A percentile compares a stretch with the other conserved stretches of the same genome.
Evolutionary conservation across 257 asterid species (phyloP).

Genomic region (Sherardia arvensis): DNA sequence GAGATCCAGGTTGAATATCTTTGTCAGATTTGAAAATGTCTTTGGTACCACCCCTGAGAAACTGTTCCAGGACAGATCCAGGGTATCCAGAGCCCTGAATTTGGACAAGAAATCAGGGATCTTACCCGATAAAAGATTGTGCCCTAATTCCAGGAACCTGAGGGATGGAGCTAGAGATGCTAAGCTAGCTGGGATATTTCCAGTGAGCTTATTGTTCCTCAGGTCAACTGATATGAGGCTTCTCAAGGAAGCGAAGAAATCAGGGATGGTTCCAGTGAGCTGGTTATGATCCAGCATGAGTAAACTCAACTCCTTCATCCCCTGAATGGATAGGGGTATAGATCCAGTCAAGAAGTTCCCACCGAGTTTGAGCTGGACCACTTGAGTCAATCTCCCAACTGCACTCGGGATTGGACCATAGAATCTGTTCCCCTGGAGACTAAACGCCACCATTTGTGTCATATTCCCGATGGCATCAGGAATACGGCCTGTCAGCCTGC

Average conservation of each 20-base stretch:
- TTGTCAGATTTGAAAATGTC: slow-evolving; percentile 61
- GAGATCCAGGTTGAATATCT: slow-evolving; percentile 70
- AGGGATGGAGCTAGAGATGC: slow-evolving; percentile 29
- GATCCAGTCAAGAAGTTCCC: slow-evolving; percentile 49
- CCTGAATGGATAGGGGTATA: slow-evolving; percentile 31
- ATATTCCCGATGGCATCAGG: slow-evolving; percentile 32
- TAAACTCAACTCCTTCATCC: slow-evolving; percentile 27
- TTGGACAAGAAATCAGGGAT: slow-evolving; percentile 64
- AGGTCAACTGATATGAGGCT: slow-evolving; percentile 18
- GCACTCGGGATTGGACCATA: slow-evolving; percentile 52
- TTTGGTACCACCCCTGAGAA: slow-evolving; percentile 62
- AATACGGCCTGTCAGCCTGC: slow-evolving; percentile 40
- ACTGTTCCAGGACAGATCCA: slow-evolving; percentile 61
- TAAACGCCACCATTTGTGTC: slow-evolving; percentile 18
- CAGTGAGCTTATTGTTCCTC: slow-evolving; percentile 30
- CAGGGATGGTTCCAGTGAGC: slow-evolving; percentile 53
- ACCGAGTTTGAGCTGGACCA: slow-evolving; percentile 41
- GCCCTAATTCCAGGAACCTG: slow-evolving; percentile 44
- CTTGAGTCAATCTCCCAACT: slow-evolving; percentile 27
- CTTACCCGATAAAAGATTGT: slow-evolving; percentile 43
- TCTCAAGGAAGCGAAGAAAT: slow-evolving; percentile 31
- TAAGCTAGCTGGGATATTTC: slow-evolving; percentile 47
- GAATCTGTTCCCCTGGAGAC: slow-evolving; percentile 49
- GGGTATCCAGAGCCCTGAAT: slow-evolving; percentile 54
- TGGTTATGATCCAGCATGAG: slow-evolving; percentile 34